Percentiles rank a stretch among this genome's conserved stretches.
phyloP scores from a whole-genome alignment of 257 asterid genomes.

The Avicennia marina region DNA sequence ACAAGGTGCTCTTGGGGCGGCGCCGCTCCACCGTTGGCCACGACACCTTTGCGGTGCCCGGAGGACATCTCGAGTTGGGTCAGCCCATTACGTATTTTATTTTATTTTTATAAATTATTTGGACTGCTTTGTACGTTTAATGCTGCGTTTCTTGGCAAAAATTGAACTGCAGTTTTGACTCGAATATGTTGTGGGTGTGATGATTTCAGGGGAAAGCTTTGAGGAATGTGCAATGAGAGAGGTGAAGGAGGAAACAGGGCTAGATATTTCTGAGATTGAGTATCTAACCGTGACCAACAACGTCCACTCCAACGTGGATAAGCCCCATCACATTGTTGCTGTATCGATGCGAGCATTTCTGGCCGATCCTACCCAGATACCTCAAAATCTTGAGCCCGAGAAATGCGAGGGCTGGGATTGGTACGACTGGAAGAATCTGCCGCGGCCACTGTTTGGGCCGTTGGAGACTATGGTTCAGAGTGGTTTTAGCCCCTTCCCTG shows the following conservation, averaged over 20 bases:
- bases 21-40: constrained; percentile 51
- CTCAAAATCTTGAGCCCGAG: constrained; percentile 49
- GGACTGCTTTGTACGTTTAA: background rate
- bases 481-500: constrained; percentile 42
- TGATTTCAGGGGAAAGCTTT: constrained; percentile 45
- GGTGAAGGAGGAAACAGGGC: constrained; percentile 60
- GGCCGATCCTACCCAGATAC: constrained; percentile 28
- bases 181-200: background rate
- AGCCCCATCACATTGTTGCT: constrained; percentile 38
- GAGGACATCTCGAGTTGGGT: constrained; percentile 75
- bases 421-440: constrained; percentile 51
- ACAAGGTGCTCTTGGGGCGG: constrained; percentile 51
- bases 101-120: background rate
- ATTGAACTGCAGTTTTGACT: too few species aligned
- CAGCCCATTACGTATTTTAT: background rate
- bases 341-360: constrained; percentile 38
- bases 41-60: constrained; percentile 55
- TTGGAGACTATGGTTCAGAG: constrained; percentile 21
- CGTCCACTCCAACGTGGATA: constrained; percentile 15
- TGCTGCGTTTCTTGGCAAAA: too few species aligned
- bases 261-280: constrained; percentile 32
- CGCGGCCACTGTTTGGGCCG: constrained; percentile 40
- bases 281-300: constrained; percentile 38
- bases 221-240: constrained; percentile 60
- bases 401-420: constrained; percentile 67